phyloP scores from a whole-genome alignment of 495 filamentous ascomycete species.

The Aspergillus egyptiacus region DNA sequence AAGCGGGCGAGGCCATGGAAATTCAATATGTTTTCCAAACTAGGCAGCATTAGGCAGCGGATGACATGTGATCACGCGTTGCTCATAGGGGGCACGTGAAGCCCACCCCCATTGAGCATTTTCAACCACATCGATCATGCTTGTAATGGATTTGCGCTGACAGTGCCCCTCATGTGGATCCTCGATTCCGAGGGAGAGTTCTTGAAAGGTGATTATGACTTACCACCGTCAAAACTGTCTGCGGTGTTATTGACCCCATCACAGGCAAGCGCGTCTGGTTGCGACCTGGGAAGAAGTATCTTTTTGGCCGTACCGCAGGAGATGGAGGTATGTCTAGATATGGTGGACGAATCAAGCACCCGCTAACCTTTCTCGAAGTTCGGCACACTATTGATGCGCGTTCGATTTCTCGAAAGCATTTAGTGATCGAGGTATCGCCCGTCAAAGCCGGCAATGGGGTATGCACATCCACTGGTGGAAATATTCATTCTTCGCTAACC shows the following conservation, averaged over 20 bases:
- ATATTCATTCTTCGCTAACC: slow-evolving; percentile 17
- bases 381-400: slow-evolving; percentile 58
- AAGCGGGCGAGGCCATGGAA: not conserved
- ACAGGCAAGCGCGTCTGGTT: slow-evolving; percentile 76
- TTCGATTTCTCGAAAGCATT: slow-evolving; percentile 83
- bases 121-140: slow-evolving; percentile 1
- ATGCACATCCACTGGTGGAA: slow-evolving; percentile 13
- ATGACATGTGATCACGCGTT: slow-evolving; percentile 40
- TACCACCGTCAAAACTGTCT: not conserved
- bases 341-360: too few relatives aligned
- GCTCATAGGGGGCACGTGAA: not conserved
- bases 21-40: slow-evolving; percentile 14
- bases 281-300: slow-evolving; percentile 72
- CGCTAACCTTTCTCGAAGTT: too few relatives aligned
- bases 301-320: slow-evolving; percentile 62
- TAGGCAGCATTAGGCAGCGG: slow-evolving; percentile 25
- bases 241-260: slow-evolving; percentile 14
- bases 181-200: slow-evolving; percentile 44
- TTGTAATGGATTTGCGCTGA: not conserved
- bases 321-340: slow-evolving; percentile 34
- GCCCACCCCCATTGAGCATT: not conserved
- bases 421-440: slow-evolving; percentile 64
- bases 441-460: slow-evolving; percentile 68
- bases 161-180: slow-evolving; percentile 38
- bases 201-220: slow-evolving; percentile 27